Conservation (phyloP, 345 rosid genomes). For the Eucalyptus cloeziana region DNA sequence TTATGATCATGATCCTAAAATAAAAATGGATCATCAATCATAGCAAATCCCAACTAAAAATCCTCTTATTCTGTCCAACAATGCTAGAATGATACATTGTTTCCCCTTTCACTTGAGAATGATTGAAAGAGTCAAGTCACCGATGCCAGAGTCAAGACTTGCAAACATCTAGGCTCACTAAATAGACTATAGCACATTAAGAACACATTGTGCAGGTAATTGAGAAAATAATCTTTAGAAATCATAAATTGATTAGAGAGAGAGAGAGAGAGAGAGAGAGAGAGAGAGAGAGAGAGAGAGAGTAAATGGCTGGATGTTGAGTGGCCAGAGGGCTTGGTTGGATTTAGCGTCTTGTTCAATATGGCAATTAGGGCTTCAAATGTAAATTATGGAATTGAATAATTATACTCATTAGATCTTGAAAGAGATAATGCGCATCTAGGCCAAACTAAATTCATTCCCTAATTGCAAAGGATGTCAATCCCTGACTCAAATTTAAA, state of each 20-base stretch:
- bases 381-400: background rate
- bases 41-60: background rate
- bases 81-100: background rate
- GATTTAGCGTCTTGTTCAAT: background rate
- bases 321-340: background rate
- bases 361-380: background rate
- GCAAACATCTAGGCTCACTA: too few relatives aligned
- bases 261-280: background rate
- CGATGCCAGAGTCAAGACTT: too few relatives aligned
- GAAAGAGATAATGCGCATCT: background rate
- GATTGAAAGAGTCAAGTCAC: background rate
- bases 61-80: background rate
- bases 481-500: background rate
- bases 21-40: background rate
- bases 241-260: background rate
- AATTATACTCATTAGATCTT: background rate
- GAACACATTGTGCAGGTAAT: background rate
- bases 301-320: background rate
- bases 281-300: too few relatives aligned
- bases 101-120: background rate
- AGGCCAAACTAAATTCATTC: background rate
- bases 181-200: too few relatives aligned
- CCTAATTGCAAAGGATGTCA: background rate
- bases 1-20: background rate
- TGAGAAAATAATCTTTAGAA: background rate